Evolutionary conservation across 371 early-diverging fungal genomes (phyloP).

Genomic region (Actinomucor elegans): DNA sequence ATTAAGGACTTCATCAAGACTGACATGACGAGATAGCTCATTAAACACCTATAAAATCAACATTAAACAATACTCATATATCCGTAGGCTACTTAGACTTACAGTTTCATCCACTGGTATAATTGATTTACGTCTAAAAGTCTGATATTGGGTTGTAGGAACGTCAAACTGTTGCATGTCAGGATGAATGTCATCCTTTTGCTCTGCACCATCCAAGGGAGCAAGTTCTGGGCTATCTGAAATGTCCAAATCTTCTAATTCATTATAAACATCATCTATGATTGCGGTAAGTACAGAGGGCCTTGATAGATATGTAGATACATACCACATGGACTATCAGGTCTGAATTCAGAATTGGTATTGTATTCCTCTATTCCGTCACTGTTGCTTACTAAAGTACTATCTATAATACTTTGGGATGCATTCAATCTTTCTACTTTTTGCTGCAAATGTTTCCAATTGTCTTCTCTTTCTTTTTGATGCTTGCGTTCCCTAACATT

Average conservation of each 20-base stretch:
- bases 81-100: conserved; percentile 3
- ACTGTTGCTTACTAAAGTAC: background rate
- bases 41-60: conserved; percentile 49
- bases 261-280: conserved; percentile 1
- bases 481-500: conserved; percentile 70
- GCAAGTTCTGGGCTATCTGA: conserved; percentile 17
- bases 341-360: background rate
- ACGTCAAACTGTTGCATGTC: conserved; percentile 64
- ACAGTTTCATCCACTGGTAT: conserved; percentile 88
- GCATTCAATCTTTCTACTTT: conserved; percentile 16
- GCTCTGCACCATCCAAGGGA: conserved; percentile 18
- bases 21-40: conserved; percentile 80
- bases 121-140: conserved; percentile 86
- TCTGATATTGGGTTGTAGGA: conserved; percentile 58
- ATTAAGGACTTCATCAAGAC: conserved; percentile 75
- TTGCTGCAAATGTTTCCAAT: conserved; percentile 59
- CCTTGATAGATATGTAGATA: background rate
- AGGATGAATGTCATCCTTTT: conserved; percentile 35
- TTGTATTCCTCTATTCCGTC: background rate
- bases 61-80: background rate
- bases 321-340: background rate
- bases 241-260: conserved; percentile 18
- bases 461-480: conserved; percentile 78
- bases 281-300: background rate
- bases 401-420: background rate